phyloP scores from a whole-genome alignment of 2,329 filamentous ascomycete genomes.

The Ophiostoma sp. region DNA sequence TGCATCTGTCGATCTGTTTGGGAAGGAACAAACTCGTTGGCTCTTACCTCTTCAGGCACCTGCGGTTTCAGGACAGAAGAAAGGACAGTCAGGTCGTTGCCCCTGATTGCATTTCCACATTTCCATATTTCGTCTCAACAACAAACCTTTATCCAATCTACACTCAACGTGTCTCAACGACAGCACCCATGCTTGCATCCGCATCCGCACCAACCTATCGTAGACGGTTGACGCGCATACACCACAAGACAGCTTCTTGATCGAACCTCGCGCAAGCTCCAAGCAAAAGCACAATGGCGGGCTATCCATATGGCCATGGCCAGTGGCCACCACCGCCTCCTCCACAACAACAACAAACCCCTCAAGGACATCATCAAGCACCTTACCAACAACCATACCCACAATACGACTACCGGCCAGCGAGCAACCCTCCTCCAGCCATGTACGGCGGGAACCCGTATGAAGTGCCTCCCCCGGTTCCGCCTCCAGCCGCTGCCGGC shows the following conservation, averaged over 20 bases:
- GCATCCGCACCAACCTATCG: not conserved
- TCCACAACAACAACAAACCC: not conserved
- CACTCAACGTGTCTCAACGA: not conserved
- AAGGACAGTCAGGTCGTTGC: not conserved
- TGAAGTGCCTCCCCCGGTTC: not conserved
- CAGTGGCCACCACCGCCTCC: constrained; percentile 29
- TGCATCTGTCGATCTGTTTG: not conserved
- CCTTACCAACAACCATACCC: constrained; percentile 3
- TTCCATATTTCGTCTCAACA: not conserved
- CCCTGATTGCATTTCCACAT: not conserved
- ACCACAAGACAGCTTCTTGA: constrained; percentile 12
- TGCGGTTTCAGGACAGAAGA: not conserved
- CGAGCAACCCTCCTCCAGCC: not conserved
- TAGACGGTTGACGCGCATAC: not conserved
- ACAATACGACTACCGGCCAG: constrained; percentile 32
- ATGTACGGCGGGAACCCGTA: constrained; percentile 21
- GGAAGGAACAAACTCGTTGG: not conserved
- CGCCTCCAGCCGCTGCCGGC: not conserved
- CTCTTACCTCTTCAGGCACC: constrained; percentile 7
- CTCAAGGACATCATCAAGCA: not conserved
- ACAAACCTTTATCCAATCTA: not conserved
- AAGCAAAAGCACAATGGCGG: constrained; percentile 39
- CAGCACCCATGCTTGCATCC: not conserved
- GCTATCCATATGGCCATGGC: constrained; percentile 42
- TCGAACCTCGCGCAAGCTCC: not conserved